phyloP scores from a whole-genome alignment of 78 protist species.

The Chrysochromulina parva region DNA sequence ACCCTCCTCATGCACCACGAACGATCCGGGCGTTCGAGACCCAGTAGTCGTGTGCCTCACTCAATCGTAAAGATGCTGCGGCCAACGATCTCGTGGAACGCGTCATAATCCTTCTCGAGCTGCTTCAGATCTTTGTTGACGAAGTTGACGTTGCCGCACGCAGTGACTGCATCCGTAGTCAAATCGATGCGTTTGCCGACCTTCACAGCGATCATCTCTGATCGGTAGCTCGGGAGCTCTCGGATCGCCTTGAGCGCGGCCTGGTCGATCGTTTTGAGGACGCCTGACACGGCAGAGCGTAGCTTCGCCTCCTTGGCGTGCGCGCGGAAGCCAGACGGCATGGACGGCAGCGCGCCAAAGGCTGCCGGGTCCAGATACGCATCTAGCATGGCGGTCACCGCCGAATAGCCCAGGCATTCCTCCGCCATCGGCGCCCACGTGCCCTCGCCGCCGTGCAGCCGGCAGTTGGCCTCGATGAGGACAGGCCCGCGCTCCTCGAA shows the following conservation, averaged over 20 bases:
- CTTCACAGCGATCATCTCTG: not conserved
- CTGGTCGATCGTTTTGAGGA: not conserved
- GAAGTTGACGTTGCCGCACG: constrained; percentile 2
- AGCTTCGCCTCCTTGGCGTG: constrained; percentile 19
- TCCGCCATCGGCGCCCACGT: not conserved
- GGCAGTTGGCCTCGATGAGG: constrained; percentile 16
- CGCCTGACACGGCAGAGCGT: not conserved
- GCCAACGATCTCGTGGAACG: not conserved
- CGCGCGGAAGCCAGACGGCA: not conserved
- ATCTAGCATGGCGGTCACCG: not conserved
- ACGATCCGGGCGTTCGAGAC: too few species aligned
- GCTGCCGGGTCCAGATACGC: not conserved
- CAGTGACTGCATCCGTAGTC: not conserved
- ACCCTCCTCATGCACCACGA: too few species aligned
- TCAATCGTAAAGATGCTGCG: not conserved
- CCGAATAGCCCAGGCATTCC: not conserved
- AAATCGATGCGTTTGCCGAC: not conserved
- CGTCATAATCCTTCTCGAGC: not conserved
- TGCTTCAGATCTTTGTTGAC: not conserved
- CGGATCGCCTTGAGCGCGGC: not conserved
- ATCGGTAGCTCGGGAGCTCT: not conserved
- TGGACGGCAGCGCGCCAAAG: not conserved
- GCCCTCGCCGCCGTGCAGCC: constrained; percentile 27
- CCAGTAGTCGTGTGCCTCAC: too few species aligned
- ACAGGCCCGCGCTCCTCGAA: not conserved